Evolutionary conservation across 2,329 filamentous ascomycete genomes (phyloP).

Genomic region (Sporothrix pseudoabietina): DNA sequence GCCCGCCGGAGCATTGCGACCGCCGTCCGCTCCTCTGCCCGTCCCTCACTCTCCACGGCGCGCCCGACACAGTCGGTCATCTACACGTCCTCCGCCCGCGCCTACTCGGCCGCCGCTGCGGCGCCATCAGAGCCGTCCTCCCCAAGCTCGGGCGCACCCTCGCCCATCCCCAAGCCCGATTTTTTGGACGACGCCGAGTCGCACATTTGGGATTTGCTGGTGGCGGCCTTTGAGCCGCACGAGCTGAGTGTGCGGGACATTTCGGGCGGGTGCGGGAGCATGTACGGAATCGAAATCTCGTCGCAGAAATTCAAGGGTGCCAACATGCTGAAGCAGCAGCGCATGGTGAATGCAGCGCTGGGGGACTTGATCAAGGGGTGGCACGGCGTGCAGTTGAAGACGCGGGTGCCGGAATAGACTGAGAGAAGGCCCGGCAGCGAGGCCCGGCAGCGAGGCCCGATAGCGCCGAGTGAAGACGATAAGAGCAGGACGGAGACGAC

Average conservation of each 20-base stretch:
- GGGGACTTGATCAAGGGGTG: constrained; percentile 76
- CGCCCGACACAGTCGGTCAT: not conserved
- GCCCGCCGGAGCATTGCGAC: not conserved
- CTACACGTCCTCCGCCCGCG: not conserved
- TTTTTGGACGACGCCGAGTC: constrained; percentile 59
- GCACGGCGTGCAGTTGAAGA: constrained; percentile 82
- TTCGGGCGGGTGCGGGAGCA: constrained; percentile 80
- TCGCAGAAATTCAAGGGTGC: constrained; percentile 71
- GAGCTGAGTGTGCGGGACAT: constrained; percentile 72
- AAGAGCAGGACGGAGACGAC: not conserved
- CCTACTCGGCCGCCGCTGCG: not conserved
- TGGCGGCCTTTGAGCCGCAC: constrained; percentile 53
- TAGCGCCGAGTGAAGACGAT: not conserved
- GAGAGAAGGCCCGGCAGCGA: not conserved
- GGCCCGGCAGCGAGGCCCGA: not conserved
- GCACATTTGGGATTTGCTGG: constrained; percentile 59
- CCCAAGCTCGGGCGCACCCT: not conserved
- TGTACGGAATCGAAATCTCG: constrained; percentile 81
- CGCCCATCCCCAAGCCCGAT: constrained; percentile 48
- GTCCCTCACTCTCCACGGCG: not conserved
- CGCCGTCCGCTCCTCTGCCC: not conserved
- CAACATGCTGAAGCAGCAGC: constrained; percentile 77
- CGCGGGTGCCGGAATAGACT: constrained; percentile 53
- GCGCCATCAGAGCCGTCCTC: not conserved
- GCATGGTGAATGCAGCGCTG: constrained; percentile 74